A percentile compares a stretch with the other conserved stretches of the same genome.
phyloP scores from a whole-genome alignment of 2,329 filamentous ascomycete species.

The Plectosphaerella plurivora region DNA sequence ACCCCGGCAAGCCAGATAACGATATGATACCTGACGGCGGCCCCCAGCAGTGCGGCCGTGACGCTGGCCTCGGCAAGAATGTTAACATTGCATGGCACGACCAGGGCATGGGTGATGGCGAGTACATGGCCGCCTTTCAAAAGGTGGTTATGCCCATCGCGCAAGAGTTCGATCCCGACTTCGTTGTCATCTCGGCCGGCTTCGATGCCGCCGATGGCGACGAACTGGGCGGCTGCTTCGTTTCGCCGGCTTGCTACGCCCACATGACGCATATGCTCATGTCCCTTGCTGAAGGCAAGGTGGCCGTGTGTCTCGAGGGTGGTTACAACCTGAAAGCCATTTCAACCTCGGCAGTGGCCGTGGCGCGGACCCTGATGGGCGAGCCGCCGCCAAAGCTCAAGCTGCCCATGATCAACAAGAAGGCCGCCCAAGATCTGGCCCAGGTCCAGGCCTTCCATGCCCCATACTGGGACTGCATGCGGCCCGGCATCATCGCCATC shows the following conservation, averaged over 20 bases:
- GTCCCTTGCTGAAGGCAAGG: slow-evolving; percentile 83
- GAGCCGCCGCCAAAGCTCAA: slow-evolving; percentile 70
- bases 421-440: slow-evolving; percentile 51
- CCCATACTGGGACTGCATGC: slow-evolving; percentile 84
- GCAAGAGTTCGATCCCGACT: slow-evolving; percentile 85
- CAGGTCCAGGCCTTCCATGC: slow-evolving; percentile 58
- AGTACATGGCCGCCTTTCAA: slow-evolving; percentile 96
- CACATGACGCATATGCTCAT: slow-evolving; percentile 99
- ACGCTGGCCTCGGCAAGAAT: slow-evolving; percentile 54
- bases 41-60: slow-evolving; percentile 54
- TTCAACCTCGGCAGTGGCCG: slow-evolving; percentile 84
- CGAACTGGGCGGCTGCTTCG: slow-evolving; percentile 86
- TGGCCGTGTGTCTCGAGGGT: slow-evolving; percentile 90
- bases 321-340: slow-evolving; percentile 95
- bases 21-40: slow-evolving; percentile 55
- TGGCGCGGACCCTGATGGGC: slow-evolving; percentile 90
- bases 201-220: slow-evolving; percentile 96
- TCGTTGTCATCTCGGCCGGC: slow-evolving; percentile 92
- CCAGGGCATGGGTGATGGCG: slow-evolving; percentile 87
- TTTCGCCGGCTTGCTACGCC: slow-evolving; percentile 85
- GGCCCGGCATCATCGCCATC: slow-evolving; percentile 58
- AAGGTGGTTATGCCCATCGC: slow-evolving; percentile 95
- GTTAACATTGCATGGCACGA: slow-evolving; percentile 65
- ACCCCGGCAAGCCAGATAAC: slow-evolving; percentile 65
- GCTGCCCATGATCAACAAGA: slow-evolving; percentile 52